A percentile compares a stretch with the other conserved stretches of the same genome.
Evolutionary conservation across 495 filamentous ascomycete species (phyloP).

Genomic region (Collariella sp.): DNA sequence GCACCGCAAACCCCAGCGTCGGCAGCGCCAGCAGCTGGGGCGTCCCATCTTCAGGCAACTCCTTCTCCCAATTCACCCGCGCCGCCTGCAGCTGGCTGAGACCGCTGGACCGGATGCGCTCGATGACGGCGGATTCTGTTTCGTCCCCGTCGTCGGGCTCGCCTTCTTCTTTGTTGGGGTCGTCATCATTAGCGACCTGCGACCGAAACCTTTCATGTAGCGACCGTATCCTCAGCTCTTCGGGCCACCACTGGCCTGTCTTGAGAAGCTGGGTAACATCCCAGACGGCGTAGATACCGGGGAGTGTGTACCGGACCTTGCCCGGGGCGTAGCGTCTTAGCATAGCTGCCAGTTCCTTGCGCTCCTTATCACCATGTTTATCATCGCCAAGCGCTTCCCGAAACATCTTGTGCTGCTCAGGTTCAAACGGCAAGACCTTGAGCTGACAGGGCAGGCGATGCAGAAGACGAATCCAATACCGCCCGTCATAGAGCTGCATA

Average conservation of each 20-base stretch:
- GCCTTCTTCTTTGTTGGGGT: not conserved
- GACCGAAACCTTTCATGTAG: not conserved
- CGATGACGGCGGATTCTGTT: not conserved
- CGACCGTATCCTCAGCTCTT: not conserved
- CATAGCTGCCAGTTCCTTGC: constrained; percentile 21
- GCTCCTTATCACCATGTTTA: not conserved
- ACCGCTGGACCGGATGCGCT: not conserved
- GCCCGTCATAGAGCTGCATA: constrained; percentile 64
- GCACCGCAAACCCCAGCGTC: constrained; percentile 36
- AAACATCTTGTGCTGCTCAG: constrained; percentile 41
- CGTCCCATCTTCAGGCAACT: not conserved
- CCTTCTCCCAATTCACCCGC: constrained; percentile 5
- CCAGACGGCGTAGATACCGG: constrained; percentile 35
- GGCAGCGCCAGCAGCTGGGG: constrained; percentile 42
- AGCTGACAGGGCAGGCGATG: constrained; percentile 33
- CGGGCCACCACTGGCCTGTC: constrained; percentile 18
- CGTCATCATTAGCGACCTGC: not conserved
- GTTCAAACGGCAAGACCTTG: constrained; percentile 43
- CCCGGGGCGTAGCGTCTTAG: constrained; percentile 41
- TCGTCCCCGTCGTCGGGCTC: not conserved
- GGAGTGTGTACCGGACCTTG: constrained; percentile 46
- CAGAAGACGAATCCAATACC: constrained; percentile 68
- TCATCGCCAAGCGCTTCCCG: constrained; percentile 27
- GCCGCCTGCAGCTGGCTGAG: not conserved
- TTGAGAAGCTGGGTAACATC: constrained; percentile 14